Evolutionary conservation across 169 alveolate genomes (phyloP), one percentile per base, ranked within the genome.

Genomic region (Cryptosporidium ubiquitum): DNA sequence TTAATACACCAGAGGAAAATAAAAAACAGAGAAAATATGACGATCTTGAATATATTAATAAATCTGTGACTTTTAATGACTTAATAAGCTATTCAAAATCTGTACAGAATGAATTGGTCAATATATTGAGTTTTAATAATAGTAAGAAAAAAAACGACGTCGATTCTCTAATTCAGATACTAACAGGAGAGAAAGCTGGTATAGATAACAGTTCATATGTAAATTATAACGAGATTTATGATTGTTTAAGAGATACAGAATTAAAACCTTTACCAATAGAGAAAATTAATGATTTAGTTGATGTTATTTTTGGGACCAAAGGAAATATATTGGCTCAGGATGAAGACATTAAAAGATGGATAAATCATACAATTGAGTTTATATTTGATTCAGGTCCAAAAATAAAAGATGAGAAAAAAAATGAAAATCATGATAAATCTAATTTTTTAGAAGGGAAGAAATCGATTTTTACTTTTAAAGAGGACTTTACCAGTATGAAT

Each of bases 291-390:
- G 66, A 31, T n/a, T 20, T 79, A 33, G 9, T 79, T 37, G 52
- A 42, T 16, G 49, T 47, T 5, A 26, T 79, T 37, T 79, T 79
- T 60, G 89, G 89, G 0, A 26, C 31, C 2, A 33, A 35, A 5
- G 60, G 23, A 3, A 57, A 29, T 20, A 3, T 49, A 14, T 33
- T 79, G 10, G 60, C 75, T 40, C 89, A 79, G 23, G 58, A 58
- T 31, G 75, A 64, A 16, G 89, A 79, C 69, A 61, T 79, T 29
- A 23, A 26, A 33, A 79, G 89, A 37, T 79, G 89, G 89, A 44
- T 61, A 3, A 10, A 44, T 61, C 89, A 79, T 31, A 42, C 73
- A 14, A 26, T 79, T 42, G 74, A 79, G 49, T 64, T 79, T 20
- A 3, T 5, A 18, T 58, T 14, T 44, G 14, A 55, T 20, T 12